Evolutionary conservation across 768 basidiomycete genomes (phyloP).

Genomic region (Pleurotus sapidus): DNA sequence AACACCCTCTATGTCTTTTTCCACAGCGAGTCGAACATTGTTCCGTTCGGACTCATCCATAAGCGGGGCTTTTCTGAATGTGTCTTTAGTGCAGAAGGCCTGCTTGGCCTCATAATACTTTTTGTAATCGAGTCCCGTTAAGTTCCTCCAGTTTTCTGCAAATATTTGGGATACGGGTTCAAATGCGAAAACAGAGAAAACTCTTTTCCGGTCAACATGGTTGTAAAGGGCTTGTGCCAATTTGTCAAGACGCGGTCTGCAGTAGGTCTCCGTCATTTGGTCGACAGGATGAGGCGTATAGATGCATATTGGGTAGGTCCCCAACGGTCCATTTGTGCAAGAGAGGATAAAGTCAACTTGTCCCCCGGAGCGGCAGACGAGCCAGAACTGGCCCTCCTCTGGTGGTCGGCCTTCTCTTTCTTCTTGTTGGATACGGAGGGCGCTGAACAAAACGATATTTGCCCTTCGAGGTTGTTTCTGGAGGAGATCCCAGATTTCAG

Average conservation of each 20-base stretch:
- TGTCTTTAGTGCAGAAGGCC: constrained; percentile 35
- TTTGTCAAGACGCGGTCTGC: constrained; percentile 26
- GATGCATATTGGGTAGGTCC: constrained; percentile 51
- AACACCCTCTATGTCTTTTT: constrained; percentile 16
- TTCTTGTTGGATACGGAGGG: constrained; percentile 11
- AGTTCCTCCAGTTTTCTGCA: constrained; percentile 29
- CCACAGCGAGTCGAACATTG: constrained; percentile 11
- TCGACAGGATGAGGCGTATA: constrained; percentile 31
- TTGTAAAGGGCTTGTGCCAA: constrained; percentile 30
- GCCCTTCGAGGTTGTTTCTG: constrained; percentile 21
- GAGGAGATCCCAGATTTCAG: constrained; percentile 25
- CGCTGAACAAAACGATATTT: constrained; percentile 20
- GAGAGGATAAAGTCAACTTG: constrained; percentile 40
- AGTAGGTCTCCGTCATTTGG: constrained; percentile 20
- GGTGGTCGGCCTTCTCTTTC: background rate
- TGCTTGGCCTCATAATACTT: constrained; percentile 47
- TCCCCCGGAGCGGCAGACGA: constrained; percentile 33
- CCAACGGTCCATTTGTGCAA: constrained; percentile 40
- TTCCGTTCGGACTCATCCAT: constrained; percentile 13
- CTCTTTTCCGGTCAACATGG: constrained; percentile 27
- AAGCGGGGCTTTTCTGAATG: constrained; percentile 19
- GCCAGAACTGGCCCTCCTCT: constrained; percentile 15
- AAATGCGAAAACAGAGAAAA: constrained; percentile 50
- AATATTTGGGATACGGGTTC: constrained; percentile 35
- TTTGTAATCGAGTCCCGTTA: constrained; percentile 22